These are phyloP conservation scores for Schizonepeta tenuifolia DNA, from an alignment of 257 asterid genomes.

Conservation along the genomic window DNA sequence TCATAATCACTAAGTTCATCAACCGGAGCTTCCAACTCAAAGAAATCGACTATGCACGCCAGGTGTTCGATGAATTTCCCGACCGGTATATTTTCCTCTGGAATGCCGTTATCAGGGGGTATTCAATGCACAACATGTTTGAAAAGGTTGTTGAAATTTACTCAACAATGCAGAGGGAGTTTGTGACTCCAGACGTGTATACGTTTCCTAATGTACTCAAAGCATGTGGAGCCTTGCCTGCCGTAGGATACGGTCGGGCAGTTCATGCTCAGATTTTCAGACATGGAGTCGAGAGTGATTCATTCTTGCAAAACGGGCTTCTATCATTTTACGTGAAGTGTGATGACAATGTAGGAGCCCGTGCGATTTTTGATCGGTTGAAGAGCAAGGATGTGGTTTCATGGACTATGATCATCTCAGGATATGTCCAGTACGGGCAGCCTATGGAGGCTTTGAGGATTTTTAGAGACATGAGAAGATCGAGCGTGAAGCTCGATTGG, in stretches of 20 bases:
- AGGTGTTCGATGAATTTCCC: slow-evolving; percentile 68
- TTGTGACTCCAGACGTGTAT: slow-evolving; percentile 57
- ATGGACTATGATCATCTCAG: slow-evolving; percentile 71
- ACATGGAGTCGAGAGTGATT: slow-evolving; percentile 50
- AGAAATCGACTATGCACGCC: slow-evolving; percentile 56
- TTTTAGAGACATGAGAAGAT: slow-evolving; percentile 56
- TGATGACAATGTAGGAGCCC: slow-evolving; percentile 40
- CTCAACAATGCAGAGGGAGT: slow-evolving; percentile 52
- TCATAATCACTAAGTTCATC: slow-evolving; percentile 61
- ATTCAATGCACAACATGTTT: slow-evolving; percentile 45
- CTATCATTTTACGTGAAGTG: slow-evolving; percentile 59
- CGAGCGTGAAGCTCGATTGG: slow-evolving; percentile 55
- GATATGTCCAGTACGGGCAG: slow-evolving; percentile 50
- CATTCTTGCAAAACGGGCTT: slow-evolving; percentile 59
- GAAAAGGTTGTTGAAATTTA: slow-evolving; percentile 51
- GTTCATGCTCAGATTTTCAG: slow-evolving; percentile 60
- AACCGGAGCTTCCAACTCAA: slow-evolving; percentile 40
- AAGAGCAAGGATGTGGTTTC: slow-evolving; percentile 49
- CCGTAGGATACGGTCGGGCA: slow-evolving; percentile 47
- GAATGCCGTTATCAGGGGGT: slow-evolving; percentile 78
- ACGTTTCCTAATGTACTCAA: slow-evolving; percentile 62
- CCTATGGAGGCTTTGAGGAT: slow-evolving; percentile 55
- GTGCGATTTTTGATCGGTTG: slow-evolving; percentile 49
- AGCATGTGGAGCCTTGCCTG: slow-evolving; percentile 58
- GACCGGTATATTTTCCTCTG: slow-evolving; percentile 57